phyloP scores from a whole-genome alignment of 2,329 filamentous ascomycete species.

The Paramyrothecium sp. region DNA sequence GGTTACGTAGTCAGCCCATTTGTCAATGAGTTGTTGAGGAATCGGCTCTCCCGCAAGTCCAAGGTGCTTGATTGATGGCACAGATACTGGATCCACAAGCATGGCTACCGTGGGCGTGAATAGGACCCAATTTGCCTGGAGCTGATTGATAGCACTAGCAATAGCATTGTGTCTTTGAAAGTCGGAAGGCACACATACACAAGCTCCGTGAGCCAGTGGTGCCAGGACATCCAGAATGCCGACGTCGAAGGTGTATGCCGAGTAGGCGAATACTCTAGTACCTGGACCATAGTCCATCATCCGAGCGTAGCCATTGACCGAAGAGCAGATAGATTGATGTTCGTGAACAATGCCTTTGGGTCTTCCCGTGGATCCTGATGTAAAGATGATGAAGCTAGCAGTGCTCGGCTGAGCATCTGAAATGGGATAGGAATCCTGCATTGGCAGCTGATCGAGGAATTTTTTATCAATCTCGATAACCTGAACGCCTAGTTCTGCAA shows the following conservation, averaged over 20 bases:
- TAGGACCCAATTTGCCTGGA: constrained; percentile 6
- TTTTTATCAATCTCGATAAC: not conserved
- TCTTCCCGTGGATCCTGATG: constrained; percentile 54
- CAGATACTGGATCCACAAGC: not conserved
- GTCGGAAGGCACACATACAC: constrained; percentile 35
- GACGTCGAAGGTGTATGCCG: constrained; percentile 36
- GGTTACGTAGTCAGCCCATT: constrained; percentile 33
- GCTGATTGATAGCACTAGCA: not conserved
- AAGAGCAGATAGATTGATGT: constrained; percentile 3
- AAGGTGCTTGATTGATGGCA: not conserved
- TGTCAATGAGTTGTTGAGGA: constrained; percentile 11
- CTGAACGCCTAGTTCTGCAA: not conserved
- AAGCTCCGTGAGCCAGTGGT: constrained; percentile 33
- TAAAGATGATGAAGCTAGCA: constrained; percentile 44
- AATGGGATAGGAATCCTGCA: constrained; percentile 14
- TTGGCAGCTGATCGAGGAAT: not conserved
- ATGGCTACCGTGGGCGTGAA: constrained; percentile 3
- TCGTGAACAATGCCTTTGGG: constrained; percentile 49
- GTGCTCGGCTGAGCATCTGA: constrained; percentile 17
- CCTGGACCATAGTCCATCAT: not conserved
- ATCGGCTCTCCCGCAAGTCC: not conserved
- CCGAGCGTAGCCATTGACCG: not conserved
- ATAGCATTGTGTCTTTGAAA: constrained; percentile 24
- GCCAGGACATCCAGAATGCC: constrained; percentile 32
- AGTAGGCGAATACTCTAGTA: constrained; percentile 17